A percentile compares a stretch with the other conserved stretches of the same genome.
phyloP scores from a whole-genome alignment of 805 yeast species.

The Metschnikowia kunwiensis region DNA sequence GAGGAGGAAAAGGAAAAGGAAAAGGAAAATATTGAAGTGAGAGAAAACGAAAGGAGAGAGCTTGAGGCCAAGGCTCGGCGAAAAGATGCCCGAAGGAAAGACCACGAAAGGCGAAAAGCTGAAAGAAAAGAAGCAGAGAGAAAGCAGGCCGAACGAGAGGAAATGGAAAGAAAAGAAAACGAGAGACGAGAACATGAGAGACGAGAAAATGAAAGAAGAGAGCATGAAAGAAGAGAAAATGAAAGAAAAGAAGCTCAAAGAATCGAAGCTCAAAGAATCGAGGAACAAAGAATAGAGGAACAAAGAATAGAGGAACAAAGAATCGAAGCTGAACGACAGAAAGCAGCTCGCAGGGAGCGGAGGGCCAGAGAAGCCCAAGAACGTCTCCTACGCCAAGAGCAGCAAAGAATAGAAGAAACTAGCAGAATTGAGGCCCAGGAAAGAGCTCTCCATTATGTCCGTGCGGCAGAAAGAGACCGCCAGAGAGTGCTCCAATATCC shows the following conservation, averaged over 20 bases:
- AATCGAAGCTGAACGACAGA: too few relatives aligned
- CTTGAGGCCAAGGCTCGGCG: background rate
- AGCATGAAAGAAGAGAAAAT: background rate
- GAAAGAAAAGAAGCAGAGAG: background rate
- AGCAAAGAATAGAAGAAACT: background rate
- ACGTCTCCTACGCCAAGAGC: background rate
- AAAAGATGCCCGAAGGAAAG: background rate
- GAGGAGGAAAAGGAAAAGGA: background rate
- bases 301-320: too few relatives aligned
- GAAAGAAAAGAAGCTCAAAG: background rate
- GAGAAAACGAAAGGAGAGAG: background rate
- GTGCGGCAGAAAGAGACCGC: conserved; percentile 19
- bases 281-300: background rate
- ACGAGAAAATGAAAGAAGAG: background rate
- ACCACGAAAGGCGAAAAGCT: background rate
- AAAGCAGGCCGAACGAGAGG: background rate
- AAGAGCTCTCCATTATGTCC: conserved; percentile 12
- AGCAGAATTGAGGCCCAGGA: conserved; percentile 1
- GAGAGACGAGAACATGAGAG: background rate
- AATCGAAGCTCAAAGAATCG: background rate
- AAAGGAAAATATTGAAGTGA: background rate
- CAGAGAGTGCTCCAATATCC: conserved; percentile 11
- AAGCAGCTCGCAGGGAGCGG: too few relatives aligned
- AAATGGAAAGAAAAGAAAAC: background rate
- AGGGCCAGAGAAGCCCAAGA: too few relatives aligned